A percentile compares a stretch with the other conserved stretches of the same genome.
Evolutionary conservation across 1,284 basidiomycete genomes (phyloP).

Genomic region (Sanghuangporus sanghuang): DNA sequence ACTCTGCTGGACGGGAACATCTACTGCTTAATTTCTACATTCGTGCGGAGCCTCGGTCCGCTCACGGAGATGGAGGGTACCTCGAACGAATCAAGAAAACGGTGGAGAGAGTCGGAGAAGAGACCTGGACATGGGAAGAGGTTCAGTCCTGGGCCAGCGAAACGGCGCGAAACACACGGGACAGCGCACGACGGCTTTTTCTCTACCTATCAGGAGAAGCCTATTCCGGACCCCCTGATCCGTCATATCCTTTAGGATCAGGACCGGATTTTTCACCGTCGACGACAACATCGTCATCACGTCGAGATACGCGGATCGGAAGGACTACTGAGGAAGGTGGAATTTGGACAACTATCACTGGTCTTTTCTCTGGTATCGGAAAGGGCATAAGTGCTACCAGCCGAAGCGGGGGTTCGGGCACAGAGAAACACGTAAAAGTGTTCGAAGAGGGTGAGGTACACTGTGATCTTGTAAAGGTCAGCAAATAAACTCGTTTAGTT

Average conservation of each 20-base stretch:
- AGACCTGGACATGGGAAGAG: constrained; percentile 52
- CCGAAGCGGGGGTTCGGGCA: constrained; percentile 11
- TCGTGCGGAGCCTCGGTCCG: constrained; percentile 43
- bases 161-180: constrained; percentile 33
- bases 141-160: constrained; percentile 40
- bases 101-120: constrained; percentile 25
- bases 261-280: neutral
- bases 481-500: constrained; percentile 19
- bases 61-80: constrained; percentile 38
- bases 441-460: constrained; percentile 76
- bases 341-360: constrained; percentile 48
- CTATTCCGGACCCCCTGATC: constrained; percentile 16
- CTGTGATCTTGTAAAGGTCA: constrained; percentile 67
- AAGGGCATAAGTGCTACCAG: constrained; percentile 32
- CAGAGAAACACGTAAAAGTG: neutral
- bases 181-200: constrained; percentile 51
- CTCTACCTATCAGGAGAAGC: constrained; percentile 64
- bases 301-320: constrained; percentile 24
- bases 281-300: constrained; percentile 28
- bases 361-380: constrained; percentile 64
- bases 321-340: constrained; percentile 31
- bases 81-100: constrained; percentile 19
- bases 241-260: constrained; percentile 6
- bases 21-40: constrained; percentile 78
- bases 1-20: constrained; percentile 68